Conservation (phyloP, 2,329 filamentous ascomycete species). For the Beauveria pseudobassiana region DNA sequence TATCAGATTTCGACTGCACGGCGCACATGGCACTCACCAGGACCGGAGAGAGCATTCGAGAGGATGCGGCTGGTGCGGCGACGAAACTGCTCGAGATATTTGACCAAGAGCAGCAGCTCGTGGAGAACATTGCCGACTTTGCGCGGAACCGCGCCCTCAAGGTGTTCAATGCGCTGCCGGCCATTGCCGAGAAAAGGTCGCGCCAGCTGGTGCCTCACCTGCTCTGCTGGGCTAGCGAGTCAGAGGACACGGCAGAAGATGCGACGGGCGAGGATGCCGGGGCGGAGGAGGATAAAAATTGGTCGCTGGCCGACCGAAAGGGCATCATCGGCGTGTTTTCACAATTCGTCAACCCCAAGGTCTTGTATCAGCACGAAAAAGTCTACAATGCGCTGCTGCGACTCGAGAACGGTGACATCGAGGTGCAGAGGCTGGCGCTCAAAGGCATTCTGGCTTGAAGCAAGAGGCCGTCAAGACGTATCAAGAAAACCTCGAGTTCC, state of each 20-base stretch:
- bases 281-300: constrained; percentile 39
- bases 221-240: constrained; percentile 65
- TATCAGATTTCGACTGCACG: constrained; percentile 79
- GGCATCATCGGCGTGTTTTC: constrained; percentile 73
- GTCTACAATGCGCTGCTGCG: constrained; percentile 69
- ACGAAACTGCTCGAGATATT: constrained; percentile 57
- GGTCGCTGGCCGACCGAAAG: constrained; percentile 76
- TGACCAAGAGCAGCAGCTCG: constrained; percentile 51
- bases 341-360: constrained; percentile 78
- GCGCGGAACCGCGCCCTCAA: constrained; percentile 73
- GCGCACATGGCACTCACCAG: constrained; percentile 57
- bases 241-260: constrained; percentile 35
- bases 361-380: constrained; percentile 68
- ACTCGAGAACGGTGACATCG: constrained; percentile 79
- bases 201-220: constrained; percentile 80
- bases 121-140: constrained; percentile 42
- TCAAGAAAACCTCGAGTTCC: constrained; percentile 74
- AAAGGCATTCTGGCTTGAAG: constrained; percentile 86
- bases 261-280: constrained; percentile 39
- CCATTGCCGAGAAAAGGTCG: constrained; percentile 77
- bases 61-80: constrained; percentile 43
- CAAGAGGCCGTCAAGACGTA: constrained; percentile 67
- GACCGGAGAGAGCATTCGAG: constrained; percentile 42
- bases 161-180: constrained; percentile 65
- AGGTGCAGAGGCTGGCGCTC: constrained; percentile 78